Evolutionary conservation across 495 filamentous ascomycete genomes (phyloP), one percentile per base, ranked within the genome.

Genomic region (Clohesyomyces aquaticus): DNA sequence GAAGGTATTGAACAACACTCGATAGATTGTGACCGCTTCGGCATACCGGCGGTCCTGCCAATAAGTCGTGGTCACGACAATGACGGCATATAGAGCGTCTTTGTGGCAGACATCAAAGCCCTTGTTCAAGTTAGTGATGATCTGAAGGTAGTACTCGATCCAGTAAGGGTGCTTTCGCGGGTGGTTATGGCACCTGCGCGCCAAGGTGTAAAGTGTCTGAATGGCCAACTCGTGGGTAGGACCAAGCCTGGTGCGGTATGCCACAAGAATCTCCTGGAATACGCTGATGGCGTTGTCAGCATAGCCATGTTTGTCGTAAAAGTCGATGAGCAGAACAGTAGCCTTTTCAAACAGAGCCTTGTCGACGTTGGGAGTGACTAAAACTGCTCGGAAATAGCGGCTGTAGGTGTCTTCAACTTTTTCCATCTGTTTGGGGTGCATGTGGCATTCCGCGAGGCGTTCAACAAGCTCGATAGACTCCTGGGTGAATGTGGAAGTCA

Each of bases 251-350:
- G 14, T 63, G 14, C 59, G 41, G 42, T 62, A 57, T 1, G 48
- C 54, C 6, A 63, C 59, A 6, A 67, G 59, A 6, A 67, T 54
- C 21, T 67, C 65, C 43, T 67, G 65, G 25, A 41, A 59, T 18
- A 67, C 35, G 29, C 29, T 53, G 54, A 67, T 67, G 1, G 65
- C 65, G 11, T 28, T 67, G 45, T 67, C 65, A 2, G 46, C 38
- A 42, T 63, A 63, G 22, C 59, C 65, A 32, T 67, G 52, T 35
- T 62, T 63, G 51, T 67, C 65, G 35, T 67, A 67, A 21, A 67
- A 63, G 43, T 18, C 45, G 0, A 67, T 28, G n/a, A 67, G 27
- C 4, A 50, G 45, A 16, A 25, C 27, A 4, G 52, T 58, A 19
- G 45, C 38, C 29, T 63, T 67, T 12, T 67, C 65, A 29, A 67